Conservation (phyloP, 129 eudicot genomes). For the Arctium lappa region DNA sequence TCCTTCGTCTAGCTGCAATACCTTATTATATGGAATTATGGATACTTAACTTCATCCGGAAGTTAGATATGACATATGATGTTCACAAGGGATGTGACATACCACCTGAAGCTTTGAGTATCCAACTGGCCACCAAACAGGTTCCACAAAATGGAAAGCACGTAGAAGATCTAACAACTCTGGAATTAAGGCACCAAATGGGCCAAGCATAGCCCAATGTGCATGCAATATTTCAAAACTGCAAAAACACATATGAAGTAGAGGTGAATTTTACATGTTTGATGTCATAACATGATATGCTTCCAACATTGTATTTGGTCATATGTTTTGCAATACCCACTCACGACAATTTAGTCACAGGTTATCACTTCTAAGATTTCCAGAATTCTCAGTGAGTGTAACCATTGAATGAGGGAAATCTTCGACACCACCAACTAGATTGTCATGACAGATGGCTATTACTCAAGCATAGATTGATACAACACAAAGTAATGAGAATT, state of each 20-base stretch:
- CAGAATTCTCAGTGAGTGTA: too few relatives aligned
- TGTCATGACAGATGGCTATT: too few relatives aligned
- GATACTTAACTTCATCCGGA: neutral
- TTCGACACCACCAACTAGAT: neutral
- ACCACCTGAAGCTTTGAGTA: constrained; percentile 93
- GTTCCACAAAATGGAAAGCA: constrained; percentile 88
- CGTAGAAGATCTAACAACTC: constrained; percentile 70
- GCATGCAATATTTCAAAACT: constrained; percentile 95
- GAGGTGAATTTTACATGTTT: neutral
- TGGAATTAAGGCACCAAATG: constrained; percentile 95
- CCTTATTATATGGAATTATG: neutral
- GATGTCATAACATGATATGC: neutral
- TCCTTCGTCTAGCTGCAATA: neutral
- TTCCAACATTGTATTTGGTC: neutral
- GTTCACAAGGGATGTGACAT: neutral
- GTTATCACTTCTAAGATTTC: too few relatives aligned
- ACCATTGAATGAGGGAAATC: neutral
- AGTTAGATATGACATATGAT: neutral
- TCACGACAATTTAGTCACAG: neutral
- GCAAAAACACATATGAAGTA: constrained; percentile 23
- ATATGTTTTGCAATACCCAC: neutral
- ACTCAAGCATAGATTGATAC: neutral
- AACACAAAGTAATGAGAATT: neutral
- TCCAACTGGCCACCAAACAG: constrained; percentile 99
- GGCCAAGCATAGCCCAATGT: constrained; percentile 99